Base-by-base conservation (phyloP, 805 yeast genomes). In the Tetrapisispora iriomotensis region DNA sequence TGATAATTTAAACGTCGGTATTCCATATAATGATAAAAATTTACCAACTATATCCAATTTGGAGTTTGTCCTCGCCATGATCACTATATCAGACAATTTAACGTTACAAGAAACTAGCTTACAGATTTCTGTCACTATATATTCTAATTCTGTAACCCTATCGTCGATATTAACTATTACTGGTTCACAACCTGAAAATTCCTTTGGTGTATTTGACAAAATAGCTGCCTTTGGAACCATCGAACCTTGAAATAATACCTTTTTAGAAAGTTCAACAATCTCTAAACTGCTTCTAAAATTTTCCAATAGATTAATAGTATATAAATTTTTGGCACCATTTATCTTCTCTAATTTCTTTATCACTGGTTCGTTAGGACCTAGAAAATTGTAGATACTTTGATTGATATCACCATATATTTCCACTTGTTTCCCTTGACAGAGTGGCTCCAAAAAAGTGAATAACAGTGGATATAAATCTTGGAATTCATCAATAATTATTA, bases 321-420 rank as follows among this genome's bases (percentile, higher is more conserved):
- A 52, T 21, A 34, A 33, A 8, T 25, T n/a, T 4, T 13, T 5
- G n/a, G 32, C 19, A 2, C 52, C 33, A 25, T 51, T 43, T 8
- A 44, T 23, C 7, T 34, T 20, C 3, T 49, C 47, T 8, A 67
- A 42, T 4, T 45, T 34, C 3, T 43, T 29, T 10, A 70, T 54
- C 3, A 64, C 59, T 3, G 53, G 37, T 1, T 65, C 64, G 31
- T 65, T 62, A 0, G 79, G 65, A 0, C 85, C 84, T 29, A 80
- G 51, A 52, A 82, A 82, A 22, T 68, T 77, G 53, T 79, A 82
- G 22, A 82, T 77, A 38, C 82, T 70, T 57, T 82, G 90, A 52
- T 75, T 68, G 1, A 77, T 72, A 57, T 82, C 90, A 1, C 88
- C 88, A 4, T 86, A 80, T 15, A 82, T 55, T 1, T 79, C 70